A percentile compares a stretch with the other conserved stretches of the same genome.
These are phyloP conservation scores for Tolypocladium paradoxum DNA, from an alignment of 2,329 filamentous ascomycete species.

Conservation along the genomic window DNA sequence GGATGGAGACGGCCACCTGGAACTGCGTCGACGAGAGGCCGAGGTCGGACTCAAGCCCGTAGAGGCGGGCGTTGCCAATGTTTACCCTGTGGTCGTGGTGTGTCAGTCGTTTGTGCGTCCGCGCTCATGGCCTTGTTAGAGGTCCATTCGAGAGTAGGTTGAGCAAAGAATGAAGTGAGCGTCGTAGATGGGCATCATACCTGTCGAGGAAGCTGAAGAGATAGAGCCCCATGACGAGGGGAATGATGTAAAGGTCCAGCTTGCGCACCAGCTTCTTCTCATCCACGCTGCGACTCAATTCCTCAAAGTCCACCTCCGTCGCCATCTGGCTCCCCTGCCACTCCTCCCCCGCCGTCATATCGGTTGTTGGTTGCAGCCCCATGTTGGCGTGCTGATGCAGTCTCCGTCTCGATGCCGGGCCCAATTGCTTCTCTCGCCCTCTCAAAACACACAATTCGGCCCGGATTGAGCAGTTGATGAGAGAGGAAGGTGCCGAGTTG, in stretches of 20 bases:
- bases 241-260: constrained; percentile 53
- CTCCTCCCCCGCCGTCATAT: neutral
- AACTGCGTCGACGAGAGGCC: constrained; percentile 52
- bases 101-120: constrained; percentile 7
- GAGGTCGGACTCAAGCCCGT: constrained; percentile 53
- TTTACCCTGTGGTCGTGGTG: constrained; percentile 40
- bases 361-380: neutral
- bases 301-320: neutral
- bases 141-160: neutral
- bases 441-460: neutral
- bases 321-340: neutral
- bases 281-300: constrained; percentile 7
- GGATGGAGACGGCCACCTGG: constrained; percentile 54
- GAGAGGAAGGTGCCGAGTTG: neutral
- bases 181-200: constrained; percentile 9
- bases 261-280: constrained; percentile 52
- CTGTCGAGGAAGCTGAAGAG: constrained; percentile 67
- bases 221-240: constrained; percentile 59
- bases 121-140: constrained; percentile 1
- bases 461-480: neutral
- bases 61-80: constrained; percentile 61
- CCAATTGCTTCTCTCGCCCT: neutral
- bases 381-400: neutral
- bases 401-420: too few relatives aligned
- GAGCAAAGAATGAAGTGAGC: neutral